Base-by-base conservation (phyloP, 164 flowering plant species). In the Cinnamomum chago region DNA sequence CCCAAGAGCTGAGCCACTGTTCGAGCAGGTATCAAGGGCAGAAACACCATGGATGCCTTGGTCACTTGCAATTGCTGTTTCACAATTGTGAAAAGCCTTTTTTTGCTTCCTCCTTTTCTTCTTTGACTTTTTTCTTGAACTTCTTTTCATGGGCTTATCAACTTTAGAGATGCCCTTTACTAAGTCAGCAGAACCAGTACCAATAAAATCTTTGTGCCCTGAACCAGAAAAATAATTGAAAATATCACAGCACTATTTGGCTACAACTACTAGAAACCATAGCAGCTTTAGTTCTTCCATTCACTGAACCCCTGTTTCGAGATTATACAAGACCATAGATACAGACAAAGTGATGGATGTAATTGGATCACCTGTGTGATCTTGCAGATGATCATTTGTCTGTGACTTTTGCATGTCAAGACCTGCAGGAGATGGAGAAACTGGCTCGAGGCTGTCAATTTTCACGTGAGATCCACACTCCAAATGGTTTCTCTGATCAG, bases 21-120 rank as follows among this genome's bases (percentile, higher is more conserved):
- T 55, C 5, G n/a, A 55, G 60, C 60, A 14, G 60, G 7, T 14
- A 20, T 14, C n/a, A 15, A 55, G 17, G n/a, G n/a, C 17, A 20
- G 60, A 55, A 55, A 20, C 7, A 20, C 60, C 20, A 55, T 55
- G 17, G 60, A 55, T 55, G 20, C n/a, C 60, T 55, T 55, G 60
- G 20, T 55, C 60, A 55, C 60, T 55, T 6, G 20, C 60, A 55
- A 20, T 20, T 55, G 60, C 17, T 55, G 47, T 40, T 40, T 40
- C 70, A 40, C 69, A 82, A 75, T 35, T 47, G 28, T 51, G 25
- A 62, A 75, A 71, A 58, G 67, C 33, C 68, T 78, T 86, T 76
- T 80, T 86, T 22, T 74, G 71, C 47, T 75, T 78, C 73, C 81
- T 83, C 33, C 81, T 81, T 66, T 85, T 85, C 84, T 81, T 89